A percentile compares a stretch with the other conserved stretches of the same genome.
Conservation (phyloP, 2,329 filamentous ascomycete species). For the Paecilomyces dactylethromorphus region DNA sequence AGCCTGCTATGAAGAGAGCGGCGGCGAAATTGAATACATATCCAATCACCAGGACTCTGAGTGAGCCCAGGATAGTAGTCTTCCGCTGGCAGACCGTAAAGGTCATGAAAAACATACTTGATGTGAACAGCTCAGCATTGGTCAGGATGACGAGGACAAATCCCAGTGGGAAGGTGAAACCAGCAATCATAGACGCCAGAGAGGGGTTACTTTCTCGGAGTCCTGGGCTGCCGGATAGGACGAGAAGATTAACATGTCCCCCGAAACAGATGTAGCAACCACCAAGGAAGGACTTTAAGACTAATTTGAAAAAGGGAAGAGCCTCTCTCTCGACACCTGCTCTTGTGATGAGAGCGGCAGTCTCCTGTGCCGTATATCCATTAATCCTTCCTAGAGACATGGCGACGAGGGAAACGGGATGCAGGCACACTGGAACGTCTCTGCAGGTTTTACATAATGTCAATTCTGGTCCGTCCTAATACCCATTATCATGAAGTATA, state of each 20-base stretch:
- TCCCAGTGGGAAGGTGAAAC: constrained; percentile 1
- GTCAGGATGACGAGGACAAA: neutral
- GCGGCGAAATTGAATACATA: neutral
- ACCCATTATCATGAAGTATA: neutral
- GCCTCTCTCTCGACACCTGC: constrained; percentile 1
- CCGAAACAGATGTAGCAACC: constrained; percentile 3
- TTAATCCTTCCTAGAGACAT: neutral
- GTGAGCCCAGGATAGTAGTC: neutral
- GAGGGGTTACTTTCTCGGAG: constrained; percentile 1
- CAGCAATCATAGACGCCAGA: neutral
- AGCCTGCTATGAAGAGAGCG: neutral
- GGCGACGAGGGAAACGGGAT: neutral
- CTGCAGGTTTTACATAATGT: neutral
- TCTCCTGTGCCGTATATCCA: neutral
- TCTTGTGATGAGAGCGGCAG: neutral
- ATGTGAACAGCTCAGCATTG: constrained; percentile 1
- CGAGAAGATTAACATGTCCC: constrained; percentile 1
- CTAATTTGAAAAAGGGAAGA: neutral
- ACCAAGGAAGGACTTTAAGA: constrained; percentile 3
- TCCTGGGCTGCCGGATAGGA: neutral
- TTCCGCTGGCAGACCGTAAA: neutral
- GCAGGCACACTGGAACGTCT: neutral
- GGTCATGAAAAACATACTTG: neutral
- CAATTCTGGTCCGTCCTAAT: neutral
- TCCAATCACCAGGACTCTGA: neutral